Evolutionary conservation across 2,329 filamentous ascomycete species (phyloP), one percentile per base, ranked within the genome.

Genomic region (Colletotrichum phormii): DNA sequence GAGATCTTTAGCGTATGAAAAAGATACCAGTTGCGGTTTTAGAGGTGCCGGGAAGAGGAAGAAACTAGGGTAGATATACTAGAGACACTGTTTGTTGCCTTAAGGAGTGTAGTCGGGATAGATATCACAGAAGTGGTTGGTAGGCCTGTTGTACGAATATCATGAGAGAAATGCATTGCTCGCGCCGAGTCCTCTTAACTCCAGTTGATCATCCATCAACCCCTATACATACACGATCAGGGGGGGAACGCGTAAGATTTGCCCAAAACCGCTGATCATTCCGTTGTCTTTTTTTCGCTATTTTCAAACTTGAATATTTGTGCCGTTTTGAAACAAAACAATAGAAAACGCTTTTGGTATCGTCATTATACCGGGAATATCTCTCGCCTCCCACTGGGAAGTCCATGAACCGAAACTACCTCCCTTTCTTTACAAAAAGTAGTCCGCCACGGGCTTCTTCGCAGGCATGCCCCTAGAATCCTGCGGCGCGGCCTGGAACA

Each of bases 381-480:
- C 57, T 64, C 66, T 51, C 62, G 33, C 68, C 60, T 35, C 2
- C 37, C 37, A 42, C 37, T 42, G 37, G 6, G 42, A 9, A 22
- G 42, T 22, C 18, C 42, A n/a, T 12, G 5, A 53, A 29, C 26
- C 82, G 6, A 42, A 42, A 42, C 37, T 7, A 42, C 37, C 37
- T 18, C 2, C 15, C 37, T 15, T 6, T 42, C 37, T 6, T 42
- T 81, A 92, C 83, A 99, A 86, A 83, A 99, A 99, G 86, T 98
- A 99, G 84, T 98, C 96, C 15, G 95, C 95, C 65, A 98, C 95
- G 3, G 97, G 97, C 84, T 98, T 98, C 89, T 99, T 99, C 3
- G 97, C 97, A 72, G 97, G 97, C 97, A 99, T 99, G 5, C 97
- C 97, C 78, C 97, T 89, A 1, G 93, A 95, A 82, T 98, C 97